phyloP scores from a whole-genome alignment of 768 basidiomycete genomes.

The Boletus eberwhitei region DNA sequence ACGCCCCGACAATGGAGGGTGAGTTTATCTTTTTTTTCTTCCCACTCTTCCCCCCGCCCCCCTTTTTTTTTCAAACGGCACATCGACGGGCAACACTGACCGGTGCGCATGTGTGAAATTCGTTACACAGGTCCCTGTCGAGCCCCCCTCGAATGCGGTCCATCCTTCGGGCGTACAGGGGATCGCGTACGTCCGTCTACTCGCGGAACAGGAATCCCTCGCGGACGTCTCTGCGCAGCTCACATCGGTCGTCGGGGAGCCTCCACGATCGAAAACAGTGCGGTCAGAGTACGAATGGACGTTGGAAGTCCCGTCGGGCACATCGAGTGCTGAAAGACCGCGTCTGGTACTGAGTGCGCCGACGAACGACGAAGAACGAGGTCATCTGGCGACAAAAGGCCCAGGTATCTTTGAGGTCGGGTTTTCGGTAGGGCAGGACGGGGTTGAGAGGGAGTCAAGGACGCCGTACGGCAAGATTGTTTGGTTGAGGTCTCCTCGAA shows the following conservation, averaged over 20 bases:
- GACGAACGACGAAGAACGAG: conserved; percentile 33
- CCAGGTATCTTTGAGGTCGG: conserved; percentile 53
- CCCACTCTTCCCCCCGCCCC: background rate
- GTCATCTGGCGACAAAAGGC: conserved; percentile 28
- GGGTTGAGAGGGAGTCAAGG: conserved; percentile 29
- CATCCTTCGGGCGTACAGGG: conserved; percentile 53
- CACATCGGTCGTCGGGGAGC: conserved; percentile 45
- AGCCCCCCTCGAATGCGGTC: conserved; percentile 42
- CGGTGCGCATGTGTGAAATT: background rate
- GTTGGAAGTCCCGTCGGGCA: conserved; percentile 35
- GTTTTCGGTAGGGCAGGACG: conserved; percentile 37
- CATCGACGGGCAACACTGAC: background rate
- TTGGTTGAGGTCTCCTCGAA: conserved; percentile 29
- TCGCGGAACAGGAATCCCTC: conserved; percentile 34
- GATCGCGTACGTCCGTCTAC: conserved; percentile 47
- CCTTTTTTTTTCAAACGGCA: background rate
- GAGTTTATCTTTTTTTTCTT: conserved; percentile 8
- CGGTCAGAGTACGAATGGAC: conserved; percentile 37
- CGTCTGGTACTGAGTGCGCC: conserved; percentile 39
- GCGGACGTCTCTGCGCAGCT: conserved; percentile 36
- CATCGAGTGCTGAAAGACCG: conserved; percentile 9
- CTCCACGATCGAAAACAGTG: conserved; percentile 29
- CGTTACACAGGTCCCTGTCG: conserved; percentile 44
- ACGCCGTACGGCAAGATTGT: conserved; percentile 53
- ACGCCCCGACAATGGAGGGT: conserved; percentile 61